Evolutionary conservation across 768 basidiomycete species (phyloP).

Genomic region (Tulasnella sp.): DNA sequence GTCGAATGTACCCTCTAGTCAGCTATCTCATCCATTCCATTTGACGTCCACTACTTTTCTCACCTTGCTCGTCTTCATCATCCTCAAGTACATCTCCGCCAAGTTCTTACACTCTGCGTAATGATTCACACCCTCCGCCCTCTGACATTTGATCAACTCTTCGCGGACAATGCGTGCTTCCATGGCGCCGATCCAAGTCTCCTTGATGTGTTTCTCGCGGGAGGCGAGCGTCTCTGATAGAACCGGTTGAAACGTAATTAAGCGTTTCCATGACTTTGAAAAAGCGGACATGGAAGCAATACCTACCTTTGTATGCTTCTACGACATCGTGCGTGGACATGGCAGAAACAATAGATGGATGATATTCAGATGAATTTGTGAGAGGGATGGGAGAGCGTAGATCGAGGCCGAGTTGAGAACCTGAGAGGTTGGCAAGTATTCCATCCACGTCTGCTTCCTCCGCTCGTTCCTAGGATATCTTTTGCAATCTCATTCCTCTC

Average conservation of each 20-base stretch:
- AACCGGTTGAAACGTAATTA: neutral
- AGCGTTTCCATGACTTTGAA: neutral
- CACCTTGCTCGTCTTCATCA: constrained; percentile 75
- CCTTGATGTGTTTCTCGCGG: constrained; percentile 68
- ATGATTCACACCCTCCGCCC: constrained; percentile 83
- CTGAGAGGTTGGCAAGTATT: no score
- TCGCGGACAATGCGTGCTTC: constrained; percentile 80
- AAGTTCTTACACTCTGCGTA: constrained; percentile 82
- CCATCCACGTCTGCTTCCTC: no score
- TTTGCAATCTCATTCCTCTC: neutral
- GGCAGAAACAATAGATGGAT: no score
- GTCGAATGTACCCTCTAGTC: constrained; percentile 4
- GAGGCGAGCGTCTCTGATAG: constrained; percentile 19
- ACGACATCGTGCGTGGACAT: no score
- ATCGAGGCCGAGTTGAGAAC: no score
- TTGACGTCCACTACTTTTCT: constrained; percentile 25
- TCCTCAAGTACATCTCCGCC: constrained; percentile 65
- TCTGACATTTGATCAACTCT: constrained; percentile 82
- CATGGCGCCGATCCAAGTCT: constrained; percentile 93
- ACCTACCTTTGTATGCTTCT: no score
- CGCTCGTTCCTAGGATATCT: no score
- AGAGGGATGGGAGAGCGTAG: neutral
- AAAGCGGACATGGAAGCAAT: neutral
- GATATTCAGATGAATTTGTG: neutral
- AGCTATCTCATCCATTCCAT: neutral